Evolutionary conservation across 306 rosid species (phyloP), one percentile per base, ranked within the genome.

Genomic region (Quercus gilva): DNA sequence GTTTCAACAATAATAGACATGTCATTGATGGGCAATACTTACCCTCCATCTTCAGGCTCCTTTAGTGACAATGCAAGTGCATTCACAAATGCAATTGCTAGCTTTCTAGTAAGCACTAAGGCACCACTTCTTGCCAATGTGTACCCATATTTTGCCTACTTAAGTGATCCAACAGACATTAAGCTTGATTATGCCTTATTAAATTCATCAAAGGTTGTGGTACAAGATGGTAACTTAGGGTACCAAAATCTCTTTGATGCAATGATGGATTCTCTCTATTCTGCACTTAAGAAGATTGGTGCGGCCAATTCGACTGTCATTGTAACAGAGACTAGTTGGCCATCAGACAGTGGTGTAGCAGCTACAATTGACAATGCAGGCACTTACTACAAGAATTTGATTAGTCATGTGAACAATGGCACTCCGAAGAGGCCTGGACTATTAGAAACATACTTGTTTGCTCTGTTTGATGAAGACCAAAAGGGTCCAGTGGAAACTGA

Each of bases 311-410:
- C 88, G 81, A 17, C 69, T n/a, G 69, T 89, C 1, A 90, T 93
- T 19, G 94, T 91, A 15, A 84, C 92, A 0, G 96, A 93, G 82
- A 93, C 88, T 7, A 94, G 97, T 7, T 93, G 97, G 94, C 97
- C 96, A 4, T 89, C 94, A 0, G 58, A 12, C 7, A 91, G 90
- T 19, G 81, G 87, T 45, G 8, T 1, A 14, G 86, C 78, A 0
- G 88, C 94, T 1, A 60, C 76, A 2, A 0, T 3, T 2, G 74
- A 80, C 0, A 91, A 88, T 74, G 94, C 90, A 33, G 78, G 52
- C 1, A 79, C 80, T 1, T 93, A 84, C 60, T 77, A 86, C 20
- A 28, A 6, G 9, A 93, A 91, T 49, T 72, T 93, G 90, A 89
- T 93, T 25, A 55, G 3, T 12, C 91, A 84, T 55, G 90, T 64